A percentile compares a stretch with the other conserved stretches of the same genome.
Evolutionary conservation across 2,329 filamentous ascomycete species (phyloP).

Genomic region (Epichloe scottii): DNA sequence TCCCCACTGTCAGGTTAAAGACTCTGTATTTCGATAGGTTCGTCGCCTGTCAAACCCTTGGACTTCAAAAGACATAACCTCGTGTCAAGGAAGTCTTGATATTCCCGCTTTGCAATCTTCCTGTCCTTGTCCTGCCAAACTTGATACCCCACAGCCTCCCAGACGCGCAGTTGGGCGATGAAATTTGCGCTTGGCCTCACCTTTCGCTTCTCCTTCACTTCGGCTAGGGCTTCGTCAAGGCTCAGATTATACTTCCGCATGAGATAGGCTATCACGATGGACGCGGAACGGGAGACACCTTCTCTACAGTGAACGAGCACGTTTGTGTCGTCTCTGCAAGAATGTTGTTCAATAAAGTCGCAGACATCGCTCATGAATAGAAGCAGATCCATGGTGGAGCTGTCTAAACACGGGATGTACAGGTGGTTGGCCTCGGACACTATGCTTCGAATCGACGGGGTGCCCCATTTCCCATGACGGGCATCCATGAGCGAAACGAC

Average conservation of each 20-base stretch:
- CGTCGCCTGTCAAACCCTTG: background rate
- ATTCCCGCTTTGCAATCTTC: background rate
- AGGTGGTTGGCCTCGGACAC: background rate
- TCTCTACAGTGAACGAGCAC: background rate
- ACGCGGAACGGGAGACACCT: background rate
- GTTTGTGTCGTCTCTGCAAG: background rate
- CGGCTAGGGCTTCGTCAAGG: background rate
- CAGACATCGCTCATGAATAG: background rate
- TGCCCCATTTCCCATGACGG: background rate
- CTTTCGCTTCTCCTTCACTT: slow-evolving; percentile 1
- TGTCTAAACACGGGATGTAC: background rate
- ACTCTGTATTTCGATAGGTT: background rate
- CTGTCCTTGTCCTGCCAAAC: background rate
- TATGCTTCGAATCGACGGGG: background rate
- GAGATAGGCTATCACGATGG: background rate
- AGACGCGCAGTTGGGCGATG: background rate
- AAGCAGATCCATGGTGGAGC: background rate
- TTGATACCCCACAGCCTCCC: background rate
- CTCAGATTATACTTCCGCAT: background rate
- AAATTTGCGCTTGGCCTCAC: background rate
- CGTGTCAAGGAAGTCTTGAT: background rate
- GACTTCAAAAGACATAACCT: background rate
- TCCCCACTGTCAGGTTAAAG: background rate
- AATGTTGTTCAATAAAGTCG: background rate
- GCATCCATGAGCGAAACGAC: background rate